A percentile compares a stretch with the other conserved stretches of the same genome.
Evolutionary conservation across 78 protist species (phyloP).

Genomic region (Paratrimastix pyriformis): DNA sequence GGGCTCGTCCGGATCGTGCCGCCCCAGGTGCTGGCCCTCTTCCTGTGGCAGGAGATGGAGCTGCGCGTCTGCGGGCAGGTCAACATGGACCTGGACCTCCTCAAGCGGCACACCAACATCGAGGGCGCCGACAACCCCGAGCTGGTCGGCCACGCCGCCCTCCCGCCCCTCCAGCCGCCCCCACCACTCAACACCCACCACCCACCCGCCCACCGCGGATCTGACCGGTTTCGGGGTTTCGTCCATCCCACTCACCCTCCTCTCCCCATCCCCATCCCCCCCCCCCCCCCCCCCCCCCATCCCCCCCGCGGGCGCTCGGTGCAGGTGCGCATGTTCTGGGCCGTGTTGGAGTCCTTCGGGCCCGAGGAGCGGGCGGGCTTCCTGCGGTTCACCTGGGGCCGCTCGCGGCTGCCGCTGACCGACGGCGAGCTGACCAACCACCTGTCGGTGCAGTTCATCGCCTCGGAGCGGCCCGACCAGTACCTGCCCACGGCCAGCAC

Average conservation of each 20-base stretch:
- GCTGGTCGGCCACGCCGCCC: too few relatives aligned
- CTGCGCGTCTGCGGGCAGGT: background rate
- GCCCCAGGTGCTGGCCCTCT: background rate
- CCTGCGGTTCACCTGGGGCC: conserved; percentile 51
- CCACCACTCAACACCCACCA: too few relatives aligned
- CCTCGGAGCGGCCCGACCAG: too few relatives aligned
- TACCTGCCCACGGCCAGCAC: background rate
- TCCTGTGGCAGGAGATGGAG: background rate
- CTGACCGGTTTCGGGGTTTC: too few relatives aligned
- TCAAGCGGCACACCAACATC: background rate
- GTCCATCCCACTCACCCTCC: background rate
- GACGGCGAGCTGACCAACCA: too few relatives aligned
- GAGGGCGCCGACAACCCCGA: background rate
- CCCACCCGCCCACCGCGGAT: too few relatives aligned
- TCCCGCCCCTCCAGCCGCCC: too few relatives aligned
- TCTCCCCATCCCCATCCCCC: too few relatives aligned
- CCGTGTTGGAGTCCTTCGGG: conserved; percentile 29
- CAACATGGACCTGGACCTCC: background rate
- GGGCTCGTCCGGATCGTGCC: background rate
- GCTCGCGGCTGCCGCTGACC: conserved; percentile 33
- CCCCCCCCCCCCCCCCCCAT: too few relatives aligned
- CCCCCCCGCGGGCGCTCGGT: too few relatives aligned
- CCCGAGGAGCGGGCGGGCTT: conserved; percentile 47
- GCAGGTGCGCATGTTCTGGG: background rate
- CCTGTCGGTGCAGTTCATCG: too few relatives aligned